Evolutionary conservation across 345 rosid species (phyloP), one percentile per base, ranked within the genome.

Genomic region (Pseudoturritis turrita): DNA sequence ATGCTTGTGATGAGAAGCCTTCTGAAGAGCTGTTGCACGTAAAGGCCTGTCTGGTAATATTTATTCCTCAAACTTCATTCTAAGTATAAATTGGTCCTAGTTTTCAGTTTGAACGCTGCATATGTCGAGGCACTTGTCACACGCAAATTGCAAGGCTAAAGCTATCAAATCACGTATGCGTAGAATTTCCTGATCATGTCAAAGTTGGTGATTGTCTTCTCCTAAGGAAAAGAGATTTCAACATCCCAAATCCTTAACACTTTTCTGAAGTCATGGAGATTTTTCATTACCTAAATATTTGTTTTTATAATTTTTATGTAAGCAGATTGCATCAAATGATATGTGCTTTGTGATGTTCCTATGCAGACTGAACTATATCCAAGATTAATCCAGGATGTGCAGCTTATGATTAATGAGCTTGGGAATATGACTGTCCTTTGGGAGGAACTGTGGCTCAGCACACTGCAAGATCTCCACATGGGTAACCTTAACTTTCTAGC

Each of bases 391-490:
- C 89, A 89, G 81, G 96, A 88, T 80, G 98, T 92, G 74, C 95
- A 89, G 76, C 95, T 92, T 61, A 83, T 92, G 96, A 87, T 92
- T 68, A 85, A 81, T 76, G 96, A 92, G 71, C 96, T 92, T 58
- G 92, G 82, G 55, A 92, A 89, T 77, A 86, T 88, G 53, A 89
- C 98, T 63, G 96, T 92, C 73, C 95, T 92, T 49, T 92, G 98
- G 98, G 98, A 92, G 83, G 98, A 92, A 75, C 84, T 92, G 36
- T 92, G 98, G 96, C 91, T 92, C 55, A 83, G 96, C 84, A 92
- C 98, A 36, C 96, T 92, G 77, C 96, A 92, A 79, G 98, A 92
- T 77, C 89, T 92, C 79, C 96, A 89, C 70, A 85, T 89, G 84
- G 98, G 98, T 92, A 83, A 70, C 29, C 28, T 56, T 60, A 43